Evolutionary conservation across 2,329 filamentous ascomycete genomes (phyloP), one percentile per base, ranked within the genome.

Genomic region (Venturia asperata): DNA sequence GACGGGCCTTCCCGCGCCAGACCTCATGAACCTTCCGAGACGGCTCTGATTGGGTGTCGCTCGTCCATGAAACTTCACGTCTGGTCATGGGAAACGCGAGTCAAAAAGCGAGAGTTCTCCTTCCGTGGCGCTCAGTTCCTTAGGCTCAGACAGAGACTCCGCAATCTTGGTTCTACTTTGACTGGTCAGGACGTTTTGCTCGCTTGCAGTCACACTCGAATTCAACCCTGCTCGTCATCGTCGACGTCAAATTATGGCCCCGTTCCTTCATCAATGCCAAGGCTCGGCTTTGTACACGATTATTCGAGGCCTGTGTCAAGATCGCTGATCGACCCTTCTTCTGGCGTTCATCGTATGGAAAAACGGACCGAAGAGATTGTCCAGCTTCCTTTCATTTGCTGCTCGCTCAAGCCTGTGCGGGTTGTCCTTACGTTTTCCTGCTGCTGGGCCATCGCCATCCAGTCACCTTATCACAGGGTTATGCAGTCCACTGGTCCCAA

Each of bases 401-500:
- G 63, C 49, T 39, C 30, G 37, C 37, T n/a, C 49, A 41, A 27
- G 27, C 63, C 7, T 47, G n/a, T 39, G 37, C 34, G 24, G 47
- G 52, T 56, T 64, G 34, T 34, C 63, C 45, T 64, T 64, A 64
- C 63, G 63, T 64, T 64, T 56, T 39, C 9, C 37, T 30, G 27
- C 24, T 19, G 37, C 47, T 13, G 34, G 24, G 34, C 42, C 49
- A 21, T 34, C 27, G 47, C 37, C 47, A 64, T 58, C 52, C 63
- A 52, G 47, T 58, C 63, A 64, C 42, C 63, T 64, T 64, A 64
- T 64, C 63, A 52, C 52, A 19, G 43, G 19, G 30, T n/a, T 34
- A 56, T 64, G 63, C 63, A 60, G 37, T 37, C 30, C 52, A 58
- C 52, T n/a, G 52, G 27, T 58, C 52, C 52, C 52, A 58, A 37